Conservation (phyloP, 257 asterid species). For the Solanum etuberosum region DNA sequence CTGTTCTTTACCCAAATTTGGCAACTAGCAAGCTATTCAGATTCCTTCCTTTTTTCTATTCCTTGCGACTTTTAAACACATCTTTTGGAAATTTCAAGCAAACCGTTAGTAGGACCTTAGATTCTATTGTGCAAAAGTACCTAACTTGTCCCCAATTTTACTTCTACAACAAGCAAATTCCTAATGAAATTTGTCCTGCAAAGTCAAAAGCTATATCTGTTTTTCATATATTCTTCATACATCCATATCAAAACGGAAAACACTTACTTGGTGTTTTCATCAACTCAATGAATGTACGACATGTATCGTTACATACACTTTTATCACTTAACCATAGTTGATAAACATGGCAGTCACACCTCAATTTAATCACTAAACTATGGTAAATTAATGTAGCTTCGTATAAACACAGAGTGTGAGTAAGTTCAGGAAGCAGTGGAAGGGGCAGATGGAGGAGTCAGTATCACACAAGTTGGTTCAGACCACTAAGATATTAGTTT, state of each 20-base stretch:
- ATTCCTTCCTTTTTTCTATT: neutral
- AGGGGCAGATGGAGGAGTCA: neutral
- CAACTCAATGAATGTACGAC: neutral
- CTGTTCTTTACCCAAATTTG: neutral
- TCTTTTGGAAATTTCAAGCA: neutral
- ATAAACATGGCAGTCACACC: neutral
- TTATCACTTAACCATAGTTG: neutral
- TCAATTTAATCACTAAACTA: neutral
- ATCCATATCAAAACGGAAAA: neutral
- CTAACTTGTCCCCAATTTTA: slow-evolving; percentile 10
- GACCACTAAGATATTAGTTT: neutral
- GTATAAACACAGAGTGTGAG: neutral
- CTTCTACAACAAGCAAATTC: neutral
- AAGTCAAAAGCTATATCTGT: neutral
- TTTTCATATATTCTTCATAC: neutral
- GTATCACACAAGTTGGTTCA: neutral
- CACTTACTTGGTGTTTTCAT: neutral
- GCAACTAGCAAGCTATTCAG: neutral
- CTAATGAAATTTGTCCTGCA: neutral
- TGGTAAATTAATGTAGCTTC: neutral
- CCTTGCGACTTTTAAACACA: neutral
- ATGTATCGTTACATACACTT: neutral
- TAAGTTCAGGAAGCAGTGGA: neutral
- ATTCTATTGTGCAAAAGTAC: slow-evolving; percentile 17
- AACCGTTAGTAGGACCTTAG: neutral